phyloP scores from a whole-genome alignment of 2,329 filamentous ascomycete species.

The Pseudocercospora fuligena region DNA sequence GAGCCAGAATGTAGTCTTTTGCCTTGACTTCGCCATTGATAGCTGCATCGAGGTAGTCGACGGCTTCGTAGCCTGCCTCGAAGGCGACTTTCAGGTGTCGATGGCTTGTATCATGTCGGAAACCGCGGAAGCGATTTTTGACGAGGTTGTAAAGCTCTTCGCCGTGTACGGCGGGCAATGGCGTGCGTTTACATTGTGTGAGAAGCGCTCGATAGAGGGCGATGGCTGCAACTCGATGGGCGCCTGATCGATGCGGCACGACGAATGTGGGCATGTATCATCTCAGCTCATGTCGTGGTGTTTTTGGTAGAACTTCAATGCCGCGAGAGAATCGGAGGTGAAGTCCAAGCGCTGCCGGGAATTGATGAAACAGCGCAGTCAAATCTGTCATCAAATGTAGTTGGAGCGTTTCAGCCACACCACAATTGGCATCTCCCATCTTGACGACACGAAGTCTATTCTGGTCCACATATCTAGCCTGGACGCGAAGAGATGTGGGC shows the following conservation, averaged over 20 bases:
- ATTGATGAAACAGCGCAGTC: background rate
- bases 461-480: background rate
- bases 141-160: slow-evolving; percentile 60
- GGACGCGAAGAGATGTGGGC: background rate
- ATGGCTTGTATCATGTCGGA: slow-evolving; percentile 62
- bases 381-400: background rate
- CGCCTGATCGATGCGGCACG: slow-evolving; percentile 51
- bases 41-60: slow-evolving; percentile 52
- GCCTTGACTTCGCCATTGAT: slow-evolving; percentile 40
- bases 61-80: slow-evolving; percentile 67
- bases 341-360: background rate
- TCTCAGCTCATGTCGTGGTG: slow-evolving; percentile 10
- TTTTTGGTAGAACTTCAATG: background rate
- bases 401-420: background rate
- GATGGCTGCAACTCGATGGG: slow-evolving; percentile 63
- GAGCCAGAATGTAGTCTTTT: slow-evolving; percentile 32
- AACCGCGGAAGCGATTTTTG: slow-evolving; percentile 65
- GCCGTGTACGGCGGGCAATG: slow-evolving; percentile 19
- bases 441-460: background rate
- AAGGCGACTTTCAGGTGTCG: slow-evolving; percentile 67
- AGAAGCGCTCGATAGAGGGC: slow-evolving; percentile 75
- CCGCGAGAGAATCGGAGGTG: background rate
- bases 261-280: slow-evolving; percentile 30
- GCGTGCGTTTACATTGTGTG: slow-evolving; percentile 47
- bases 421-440: background rate